A percentile compares a stretch with the other conserved stretches of the same genome.
Evolutionary conservation across 306 rosid species (phyloP).

Genomic region (Cucurbita maxima): DNA sequence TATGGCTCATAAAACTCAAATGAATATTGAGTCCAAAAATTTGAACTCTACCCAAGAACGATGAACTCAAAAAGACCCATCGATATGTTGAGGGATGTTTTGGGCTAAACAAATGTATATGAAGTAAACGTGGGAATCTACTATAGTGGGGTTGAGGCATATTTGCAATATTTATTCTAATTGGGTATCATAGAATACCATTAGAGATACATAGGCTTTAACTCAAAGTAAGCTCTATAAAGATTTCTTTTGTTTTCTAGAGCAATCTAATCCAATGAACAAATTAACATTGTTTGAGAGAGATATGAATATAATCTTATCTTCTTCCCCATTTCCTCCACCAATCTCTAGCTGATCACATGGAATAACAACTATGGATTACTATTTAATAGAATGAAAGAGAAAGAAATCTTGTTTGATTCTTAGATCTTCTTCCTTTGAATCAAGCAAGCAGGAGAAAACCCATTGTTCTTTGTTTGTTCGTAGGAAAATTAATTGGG

Average conservation of each 20-base stretch:
- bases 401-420: conserved; percentile 2
- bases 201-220: background rate
- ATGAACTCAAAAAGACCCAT: too few species aligned
- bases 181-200: background rate
- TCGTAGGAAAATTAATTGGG: background rate
- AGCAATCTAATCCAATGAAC: background rate
- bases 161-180: background rate
- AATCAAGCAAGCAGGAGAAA: background rate
- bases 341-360: conserved; percentile 3
- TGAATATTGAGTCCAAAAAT: too few species aligned
- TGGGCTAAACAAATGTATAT: background rate
- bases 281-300: background rate
- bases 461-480: background rate
- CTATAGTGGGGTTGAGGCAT: background rate
- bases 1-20: too few species aligned
- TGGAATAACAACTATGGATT: background rate
- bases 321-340: background rate
- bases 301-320: background rate
- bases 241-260: background rate
- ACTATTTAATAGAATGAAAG: background rate
- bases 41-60: too few species aligned
- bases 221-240: background rate
- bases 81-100: too few species aligned
- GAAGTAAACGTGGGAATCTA: background rate
- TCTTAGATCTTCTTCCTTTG: background rate